Conservation (phyloP, 257 asterid genomes). For the Salvia hispanica region DNA sequence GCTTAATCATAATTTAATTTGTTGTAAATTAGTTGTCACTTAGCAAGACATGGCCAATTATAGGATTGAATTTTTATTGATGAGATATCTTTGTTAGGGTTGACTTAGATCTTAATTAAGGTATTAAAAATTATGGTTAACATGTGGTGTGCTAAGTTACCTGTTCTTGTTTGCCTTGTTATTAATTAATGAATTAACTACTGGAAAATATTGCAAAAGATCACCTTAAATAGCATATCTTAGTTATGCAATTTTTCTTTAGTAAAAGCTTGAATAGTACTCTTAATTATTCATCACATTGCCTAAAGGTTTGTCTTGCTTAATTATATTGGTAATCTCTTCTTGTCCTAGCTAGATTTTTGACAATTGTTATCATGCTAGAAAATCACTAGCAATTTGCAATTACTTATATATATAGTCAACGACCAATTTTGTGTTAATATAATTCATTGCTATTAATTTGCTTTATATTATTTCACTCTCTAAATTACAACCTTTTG, state of each 20-base stretch:
- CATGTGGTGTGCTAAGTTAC: slow-evolving; percentile 5
- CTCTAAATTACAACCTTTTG: not conserved
- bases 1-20: not conserved
- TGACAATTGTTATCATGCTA: too few relatives aligned
- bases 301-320: too few relatives aligned
- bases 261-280: too few relatives aligned
- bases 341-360: too few relatives aligned
- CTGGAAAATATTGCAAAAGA: too few relatives aligned
- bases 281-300: too few relatives aligned
- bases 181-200: too few relatives aligned
- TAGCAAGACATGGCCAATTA: not conserved
- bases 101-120: slow-evolving; percentile 21
- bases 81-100: slow-evolving; percentile 28
- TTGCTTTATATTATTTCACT: not conserved
- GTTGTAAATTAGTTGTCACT: slow-evolving; percentile 22
- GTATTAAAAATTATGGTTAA: not conserved
- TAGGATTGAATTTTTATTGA: slow-evolving; percentile 1
- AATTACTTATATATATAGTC: not conserved
- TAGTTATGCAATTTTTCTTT: too few relatives aligned
- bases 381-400: not conserved
- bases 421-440: not conserved
- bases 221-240: too few relatives aligned
- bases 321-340: too few relatives aligned
- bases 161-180: not conserved
- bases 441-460: not conserved